Evolutionary conservation across 371 early-diverging fungal species (phyloP).

Genomic region (Lichtheimia ornata): DNA sequence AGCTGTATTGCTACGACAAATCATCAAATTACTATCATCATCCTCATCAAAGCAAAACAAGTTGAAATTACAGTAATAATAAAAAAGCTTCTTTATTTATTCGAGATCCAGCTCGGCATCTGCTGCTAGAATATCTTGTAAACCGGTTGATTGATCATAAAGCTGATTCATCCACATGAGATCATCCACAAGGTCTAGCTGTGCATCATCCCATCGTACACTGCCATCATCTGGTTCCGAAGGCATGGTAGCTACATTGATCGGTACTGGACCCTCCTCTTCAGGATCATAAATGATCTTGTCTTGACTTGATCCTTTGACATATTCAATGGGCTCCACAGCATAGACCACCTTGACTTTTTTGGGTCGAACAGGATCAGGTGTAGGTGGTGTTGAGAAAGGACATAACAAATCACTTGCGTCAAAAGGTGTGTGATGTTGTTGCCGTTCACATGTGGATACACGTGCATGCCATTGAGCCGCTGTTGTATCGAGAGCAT

Average conservation of each 20-base stretch:
- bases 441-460: conserved; percentile 48
- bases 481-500: conserved; percentile 47
- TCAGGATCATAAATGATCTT: conserved; percentile 1
- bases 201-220: conserved; percentile 32
- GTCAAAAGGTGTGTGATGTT: conserved; percentile 30
- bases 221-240: conserved; percentile 24
- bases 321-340: conserved; percentile 38
- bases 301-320: conserved; percentile 8
- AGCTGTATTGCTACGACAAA: too few species aligned
- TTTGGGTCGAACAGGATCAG: conserved; percentile 9
- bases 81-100: background rate
- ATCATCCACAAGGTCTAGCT: conserved; percentile 31
- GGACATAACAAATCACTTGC: conserved; percentile 52
- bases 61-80: background rate
- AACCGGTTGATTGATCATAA: conserved; percentile 5
- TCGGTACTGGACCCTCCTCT: conserved; percentile 33
- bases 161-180: conserved; percentile 15
- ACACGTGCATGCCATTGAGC: conserved; percentile 49
- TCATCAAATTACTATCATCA: too few species aligned
- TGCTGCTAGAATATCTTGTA: conserved; percentile 15
- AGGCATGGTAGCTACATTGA: conserved; percentile 40
- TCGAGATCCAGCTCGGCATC: conserved; percentile 18
- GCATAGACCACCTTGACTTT: conserved; percentile 19
- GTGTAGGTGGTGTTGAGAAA: conserved; percentile 14
- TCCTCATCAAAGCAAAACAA: too few species aligned